These are phyloP conservation scores for Fusarium ramigenum DNA, from an alignment of 2,329 filamentous ascomycete species.

Conservation along the genomic window DNA sequence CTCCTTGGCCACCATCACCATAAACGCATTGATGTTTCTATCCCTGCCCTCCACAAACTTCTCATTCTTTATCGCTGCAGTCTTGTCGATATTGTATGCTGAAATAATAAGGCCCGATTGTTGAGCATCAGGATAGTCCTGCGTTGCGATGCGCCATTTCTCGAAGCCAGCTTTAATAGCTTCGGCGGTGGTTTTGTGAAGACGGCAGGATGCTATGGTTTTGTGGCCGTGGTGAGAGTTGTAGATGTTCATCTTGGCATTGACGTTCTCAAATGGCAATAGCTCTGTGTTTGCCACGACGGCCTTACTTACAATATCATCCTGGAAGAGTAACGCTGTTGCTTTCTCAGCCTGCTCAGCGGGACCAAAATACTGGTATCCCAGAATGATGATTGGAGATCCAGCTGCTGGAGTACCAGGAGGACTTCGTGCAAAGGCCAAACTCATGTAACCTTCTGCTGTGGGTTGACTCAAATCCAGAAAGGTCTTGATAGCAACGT, in stretches of 20 bases:
- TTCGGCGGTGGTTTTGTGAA: conserved; percentile 18
- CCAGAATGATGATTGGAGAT: conserved; percentile 43
- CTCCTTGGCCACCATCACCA: conserved; percentile 15
- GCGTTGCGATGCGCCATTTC: conserved; percentile 37
- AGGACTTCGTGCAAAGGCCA: conserved; percentile 45
- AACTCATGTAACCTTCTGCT: conserved; percentile 16
- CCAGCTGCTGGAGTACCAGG: conserved; percentile 44
- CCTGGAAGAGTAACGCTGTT: conserved; percentile 24
- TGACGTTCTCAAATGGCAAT: conserved; percentile 32
- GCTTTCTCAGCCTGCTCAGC: conserved; percentile 37
- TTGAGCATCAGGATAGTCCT: conserved; percentile 24
- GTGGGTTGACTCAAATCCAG: conserved; percentile 27
- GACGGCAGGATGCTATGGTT: conserved; percentile 35
- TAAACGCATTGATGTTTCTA: conserved; percentile 21
- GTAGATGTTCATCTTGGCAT: conserved; percentile 32
- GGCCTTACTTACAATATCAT: conserved; percentile 26
- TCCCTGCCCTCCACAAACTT: conserved; percentile 38
- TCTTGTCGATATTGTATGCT: conserved; percentile 23
- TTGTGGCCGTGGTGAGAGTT: conserved; percentile 47
- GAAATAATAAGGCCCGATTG: conserved; percentile 28
- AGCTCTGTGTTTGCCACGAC: conserved; percentile 38
- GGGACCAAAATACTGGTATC: conserved; percentile 39
- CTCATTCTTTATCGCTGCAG: not conserved
- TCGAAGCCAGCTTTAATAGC: conserved; percentile 38
- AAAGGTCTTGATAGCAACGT: conserved; percentile 35